Percentiles rank a stretch among this genome's conserved stretches.
Conservation (phyloP, 148 eudicot genomes). For the Selenicereus undatus region DNA sequence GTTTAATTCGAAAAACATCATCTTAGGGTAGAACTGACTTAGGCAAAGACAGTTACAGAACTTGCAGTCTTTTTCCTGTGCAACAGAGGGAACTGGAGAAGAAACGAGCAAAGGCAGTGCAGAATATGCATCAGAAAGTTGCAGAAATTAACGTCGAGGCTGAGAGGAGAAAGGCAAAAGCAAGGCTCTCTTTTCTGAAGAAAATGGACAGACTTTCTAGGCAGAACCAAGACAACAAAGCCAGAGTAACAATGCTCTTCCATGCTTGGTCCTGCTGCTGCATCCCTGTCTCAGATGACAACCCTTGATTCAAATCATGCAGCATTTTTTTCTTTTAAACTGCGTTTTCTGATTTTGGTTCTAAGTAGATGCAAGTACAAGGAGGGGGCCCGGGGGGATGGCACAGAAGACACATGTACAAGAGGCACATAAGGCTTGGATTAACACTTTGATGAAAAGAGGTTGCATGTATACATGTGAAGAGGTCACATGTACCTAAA, state of each 20-base stretch:
- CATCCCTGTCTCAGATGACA: not conserved
- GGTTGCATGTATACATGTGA: not conserved
- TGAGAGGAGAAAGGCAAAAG: constrained; percentile 23
- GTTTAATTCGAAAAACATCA: no score
- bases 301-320: not conserved
- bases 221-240: not conserved
- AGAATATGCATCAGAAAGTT: constrained; percentile 27
- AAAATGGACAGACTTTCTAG: constrained; percentile 23
- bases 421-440: not conserved
- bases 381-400: no score
- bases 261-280: not conserved
- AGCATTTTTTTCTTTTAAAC: not conserved
- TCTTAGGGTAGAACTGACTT: no score
- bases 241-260: not conserved
- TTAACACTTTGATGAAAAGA: not conserved
- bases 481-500: not conserved
- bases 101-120: constrained; percentile 22
- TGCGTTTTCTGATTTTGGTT: not conserved
- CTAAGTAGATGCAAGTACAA: not conserved
- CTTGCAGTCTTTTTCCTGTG: no score
- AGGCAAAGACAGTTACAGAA: no score
- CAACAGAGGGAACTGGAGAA: constrained; percentile 29
- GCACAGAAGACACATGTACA: not conserved
- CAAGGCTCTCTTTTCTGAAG: constrained; percentile 22
- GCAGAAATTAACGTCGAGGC: constrained; percentile 24